These are phyloP conservation scores for Globisporangium yorkense DNA, from an alignment of 352 stramenopile genomes.

Conservation along the genomic window DNA sequence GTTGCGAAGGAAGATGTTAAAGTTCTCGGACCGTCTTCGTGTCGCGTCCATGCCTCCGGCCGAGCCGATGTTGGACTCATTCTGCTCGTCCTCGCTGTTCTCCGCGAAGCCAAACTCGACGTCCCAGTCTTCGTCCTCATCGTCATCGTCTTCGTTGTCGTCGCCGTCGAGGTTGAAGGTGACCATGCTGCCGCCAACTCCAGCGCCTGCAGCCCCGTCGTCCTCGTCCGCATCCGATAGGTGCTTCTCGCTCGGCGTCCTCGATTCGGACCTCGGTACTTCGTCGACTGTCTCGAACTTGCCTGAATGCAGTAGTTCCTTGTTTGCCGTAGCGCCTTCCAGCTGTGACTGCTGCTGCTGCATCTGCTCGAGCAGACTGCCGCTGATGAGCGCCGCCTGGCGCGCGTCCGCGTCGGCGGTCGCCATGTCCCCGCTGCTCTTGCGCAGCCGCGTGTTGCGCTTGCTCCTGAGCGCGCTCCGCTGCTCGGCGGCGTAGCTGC, in stretches of 20 bases:
- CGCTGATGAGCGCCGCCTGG: background rate
- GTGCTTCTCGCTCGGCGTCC: background rate
- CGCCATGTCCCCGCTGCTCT: slow-evolving; percentile 27
- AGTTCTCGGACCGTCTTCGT: slow-evolving; percentile 61
- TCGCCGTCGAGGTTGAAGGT: background rate
- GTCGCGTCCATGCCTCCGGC: slow-evolving; percentile 47
- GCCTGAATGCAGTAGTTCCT: no score
- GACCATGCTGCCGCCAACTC: background rate
- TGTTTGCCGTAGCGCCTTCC: background rate
- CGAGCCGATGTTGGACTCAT: slow-evolving; percentile 18
- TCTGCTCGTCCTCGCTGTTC: slow-evolving; percentile 29
- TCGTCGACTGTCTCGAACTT: background rate
- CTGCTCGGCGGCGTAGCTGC: slow-evolving; percentile 15
- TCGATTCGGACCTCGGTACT: background rate
- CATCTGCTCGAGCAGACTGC: no score
- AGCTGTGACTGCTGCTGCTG: slow-evolving; percentile 5
- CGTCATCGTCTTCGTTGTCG: slow-evolving; percentile 6
- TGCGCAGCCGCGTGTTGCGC: slow-evolving; percentile 16
- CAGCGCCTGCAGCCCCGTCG: background rate
- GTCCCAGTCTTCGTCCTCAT: slow-evolving; percentile 70
- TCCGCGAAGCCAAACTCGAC: slow-evolving; percentile 71
- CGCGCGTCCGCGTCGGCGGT: slow-evolving; percentile 5
- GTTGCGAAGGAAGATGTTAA: slow-evolving; percentile 78
- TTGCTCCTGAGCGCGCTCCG: slow-evolving; percentile 17
- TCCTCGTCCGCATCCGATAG: background rate